Evolutionary conservation across 805 yeast genomes (phyloP), one percentile per base, ranked within the genome.

Genomic region (Saccharomycopsis oosterbeekiorum): DNA sequence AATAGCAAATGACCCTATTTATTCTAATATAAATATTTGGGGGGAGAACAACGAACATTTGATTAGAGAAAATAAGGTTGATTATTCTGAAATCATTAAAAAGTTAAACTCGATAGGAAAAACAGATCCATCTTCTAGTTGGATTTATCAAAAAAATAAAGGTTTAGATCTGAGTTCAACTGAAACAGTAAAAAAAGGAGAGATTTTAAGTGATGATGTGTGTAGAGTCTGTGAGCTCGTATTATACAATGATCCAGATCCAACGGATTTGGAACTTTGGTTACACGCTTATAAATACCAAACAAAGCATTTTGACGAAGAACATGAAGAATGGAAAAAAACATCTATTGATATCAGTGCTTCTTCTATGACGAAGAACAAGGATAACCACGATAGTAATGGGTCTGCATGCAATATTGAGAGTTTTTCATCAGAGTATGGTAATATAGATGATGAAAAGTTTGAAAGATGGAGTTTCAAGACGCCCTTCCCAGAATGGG

Each of bases 221-320:
- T 92, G 99, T 70, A 76, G 76, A 0, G 80, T 76, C 1, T 91
- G 97, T 71, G 84, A 80, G 0, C 75, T 84, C 11, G 88, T 84
- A 37, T 72, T 91, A 8, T 92, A 89, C 68, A 78, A 91, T 0
- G 97, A 91, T 66, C 98, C 99, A 0, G 91, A 96, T 4, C 85
- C 88, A 2, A 87, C 87, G 67, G 98, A 93, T 68, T 74, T 94
- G 63, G 89, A 86, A 60, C 72, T 94, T 51, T 94, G 96, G 96
- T 75, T 94, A 29, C 99, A 94, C 74, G 97, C 99, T 0, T 85
- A 82, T 70, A 80, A 83, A 62, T 94, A 93, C 69, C 84, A 83
- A 63, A 84, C 62, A 24, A 57, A 57, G 50, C 21, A 53, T 42
- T 59, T 36, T 36, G 57, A 50, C n/a, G 59, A 47, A n/a, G 47